Percentiles rank a stretch among this genome's conserved stretches.
Evolutionary conservation across 2,329 filamentous ascomycete genomes (phyloP).

Genomic region (Fusarium continuum): DNA sequence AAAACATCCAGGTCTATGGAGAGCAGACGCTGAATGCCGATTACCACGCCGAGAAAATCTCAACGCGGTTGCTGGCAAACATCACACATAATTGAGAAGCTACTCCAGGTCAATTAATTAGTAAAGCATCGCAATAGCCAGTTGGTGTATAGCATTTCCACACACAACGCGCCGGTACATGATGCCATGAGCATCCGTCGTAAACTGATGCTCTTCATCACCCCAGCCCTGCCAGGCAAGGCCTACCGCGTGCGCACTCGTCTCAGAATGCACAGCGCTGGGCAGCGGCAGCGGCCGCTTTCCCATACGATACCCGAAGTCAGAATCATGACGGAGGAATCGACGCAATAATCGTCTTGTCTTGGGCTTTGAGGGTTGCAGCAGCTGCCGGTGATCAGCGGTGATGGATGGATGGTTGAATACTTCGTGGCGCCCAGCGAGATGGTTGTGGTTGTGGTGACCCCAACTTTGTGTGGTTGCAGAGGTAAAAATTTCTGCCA

Average conservation of each 20-base stretch:
- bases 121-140: slow-evolving; percentile 11
- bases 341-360: neutral
- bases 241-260: neutral
- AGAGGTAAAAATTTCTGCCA: slow-evolving; percentile 24
- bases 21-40: slow-evolving; percentile 60
- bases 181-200: slow-evolving; percentile 10
- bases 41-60: slow-evolving; percentile 49
- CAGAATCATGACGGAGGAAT: slow-evolving; percentile 14
- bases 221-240: neutral
- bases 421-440: slow-evolving; percentile 31
- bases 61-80: slow-evolving; percentile 50
- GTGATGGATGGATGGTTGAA: slow-evolving; percentile 16
- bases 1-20: slow-evolving; percentile 63
- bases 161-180: neutral
- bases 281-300: slow-evolving; percentile 9
- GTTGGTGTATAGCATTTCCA: neutral
- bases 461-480: slow-evolving; percentile 39
- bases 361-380: slow-evolving; percentile 27
- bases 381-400: slow-evolving; percentile 34
- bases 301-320: slow-evolving; percentile 1
- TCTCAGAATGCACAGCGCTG: neutral
- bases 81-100: neutral
- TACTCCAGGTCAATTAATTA: slow-evolving; percentile 11
- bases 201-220: neutral
- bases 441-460: slow-evolving; percentile 22